phyloP scores from a whole-genome alignment of 768 basidiomycete genomes.

The Russula sp. region DNA sequence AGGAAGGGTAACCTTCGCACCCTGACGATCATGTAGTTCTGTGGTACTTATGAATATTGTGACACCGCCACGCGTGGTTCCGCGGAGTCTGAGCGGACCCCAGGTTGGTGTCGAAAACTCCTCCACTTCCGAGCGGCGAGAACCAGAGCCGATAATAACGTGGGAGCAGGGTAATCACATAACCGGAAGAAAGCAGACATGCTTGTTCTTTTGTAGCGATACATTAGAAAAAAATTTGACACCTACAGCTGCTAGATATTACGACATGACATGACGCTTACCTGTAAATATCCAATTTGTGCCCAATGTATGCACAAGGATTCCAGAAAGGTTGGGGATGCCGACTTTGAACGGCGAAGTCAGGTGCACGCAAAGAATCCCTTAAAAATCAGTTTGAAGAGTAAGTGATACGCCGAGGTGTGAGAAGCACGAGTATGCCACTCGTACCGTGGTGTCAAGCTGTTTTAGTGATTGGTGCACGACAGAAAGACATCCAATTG shows the following conservation, averaged over 20 bases:
- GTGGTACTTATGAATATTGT: not conserved
- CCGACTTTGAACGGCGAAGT: not conserved
- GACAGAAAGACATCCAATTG: not conserved
- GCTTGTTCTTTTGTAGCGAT: too few species aligned
- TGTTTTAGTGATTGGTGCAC: not conserved
- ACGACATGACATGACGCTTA: too few species aligned
- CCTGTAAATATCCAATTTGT: not conserved
- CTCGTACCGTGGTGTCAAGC: not conserved
- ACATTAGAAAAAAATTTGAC: too few species aligned
- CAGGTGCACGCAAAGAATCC: not conserved
- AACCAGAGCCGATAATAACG: too few species aligned
- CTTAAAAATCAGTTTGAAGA: not conserved
- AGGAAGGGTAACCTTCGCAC: not conserved
- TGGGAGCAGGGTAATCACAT: too few species aligned
- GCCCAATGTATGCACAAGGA: not conserved
- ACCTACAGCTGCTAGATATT: too few species aligned
- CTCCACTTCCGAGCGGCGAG: too few species aligned
- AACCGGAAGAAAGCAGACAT: too few species aligned
- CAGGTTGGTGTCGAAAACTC: too few species aligned
- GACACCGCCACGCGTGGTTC: not conserved
- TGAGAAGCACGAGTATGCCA: not conserved
- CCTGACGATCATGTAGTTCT: not conserved
- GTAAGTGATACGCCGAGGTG: not conserved
- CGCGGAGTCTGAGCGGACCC: too few species aligned
- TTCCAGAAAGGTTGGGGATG: not conserved